Evolutionary conservation across 441 rosid species (phyloP).

Genomic region (Jatropha podagrica): DNA sequence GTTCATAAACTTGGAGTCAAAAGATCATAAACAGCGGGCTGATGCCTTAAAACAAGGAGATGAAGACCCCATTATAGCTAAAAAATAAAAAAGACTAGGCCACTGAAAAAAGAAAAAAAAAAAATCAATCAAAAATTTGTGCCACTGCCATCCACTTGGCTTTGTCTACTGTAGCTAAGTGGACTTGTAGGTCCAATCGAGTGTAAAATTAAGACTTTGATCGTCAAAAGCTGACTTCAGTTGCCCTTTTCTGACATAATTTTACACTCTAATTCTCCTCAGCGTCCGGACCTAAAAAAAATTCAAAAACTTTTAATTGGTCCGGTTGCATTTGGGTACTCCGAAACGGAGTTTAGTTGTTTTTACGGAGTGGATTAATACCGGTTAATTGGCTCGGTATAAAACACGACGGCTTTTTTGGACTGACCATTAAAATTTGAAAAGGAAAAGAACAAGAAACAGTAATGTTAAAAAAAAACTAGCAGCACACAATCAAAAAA

Average conservation of each 20-base stretch:
- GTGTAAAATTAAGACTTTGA: slow-evolving; percentile 15
- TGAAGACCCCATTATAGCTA: background rate
- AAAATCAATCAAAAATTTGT: background rate
- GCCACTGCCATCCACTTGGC: slow-evolving; percentile 21
- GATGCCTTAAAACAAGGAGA: background rate
- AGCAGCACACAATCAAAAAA: slow-evolving; percentile 19
- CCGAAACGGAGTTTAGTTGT: background rate
- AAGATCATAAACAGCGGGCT: slow-evolving; percentile 17
- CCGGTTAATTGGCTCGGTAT: background rate
- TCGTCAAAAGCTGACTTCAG: slow-evolving; percentile 10
- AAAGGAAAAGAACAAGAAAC: background rate
- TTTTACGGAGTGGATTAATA: background rate
- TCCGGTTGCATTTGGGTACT: too few species aligned
- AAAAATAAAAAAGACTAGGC: slow-evolving; percentile 8
- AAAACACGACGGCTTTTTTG: slow-evolving; percentile 23
- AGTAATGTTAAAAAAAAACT: background rate
- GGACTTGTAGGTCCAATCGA: too few species aligned
- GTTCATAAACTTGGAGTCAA: slow-evolving; percentile 12
- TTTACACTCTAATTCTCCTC: too few species aligned
- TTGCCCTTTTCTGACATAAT: background rate
- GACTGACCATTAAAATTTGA: slow-evolving; percentile 14
- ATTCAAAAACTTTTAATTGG: background rate
- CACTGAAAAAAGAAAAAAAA: slow-evolving; percentile 15
- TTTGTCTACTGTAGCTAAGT: background rate
- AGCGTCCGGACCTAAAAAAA: background rate